Evolutionary conservation across 495 filamentous ascomycete species (phyloP).

Genomic region (Penicillium coffeae): DNA sequence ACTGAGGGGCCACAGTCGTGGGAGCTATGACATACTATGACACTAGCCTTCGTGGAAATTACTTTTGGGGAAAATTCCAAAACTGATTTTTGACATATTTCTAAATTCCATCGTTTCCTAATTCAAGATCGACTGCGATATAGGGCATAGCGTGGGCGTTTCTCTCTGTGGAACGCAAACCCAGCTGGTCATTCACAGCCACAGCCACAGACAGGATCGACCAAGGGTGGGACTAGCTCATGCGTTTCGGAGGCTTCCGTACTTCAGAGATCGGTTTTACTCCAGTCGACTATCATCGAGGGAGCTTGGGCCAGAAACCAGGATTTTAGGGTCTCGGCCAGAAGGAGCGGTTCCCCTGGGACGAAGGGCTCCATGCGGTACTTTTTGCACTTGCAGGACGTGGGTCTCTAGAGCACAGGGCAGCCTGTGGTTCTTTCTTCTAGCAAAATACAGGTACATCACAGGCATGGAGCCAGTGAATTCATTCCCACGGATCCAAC

Average conservation of each 20-base stretch:
- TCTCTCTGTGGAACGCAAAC: conserved; percentile 9
- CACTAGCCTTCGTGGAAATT: background rate
- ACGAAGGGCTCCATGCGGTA: background rate
- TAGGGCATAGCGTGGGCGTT: background rate
- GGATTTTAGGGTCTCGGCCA: background rate
- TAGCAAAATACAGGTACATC: background rate
- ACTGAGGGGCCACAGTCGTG: conserved; percentile 11
- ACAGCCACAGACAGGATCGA: conserved; percentile 30
- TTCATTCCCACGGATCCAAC: too few relatives aligned
- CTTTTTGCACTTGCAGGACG: conserved; percentile 3
- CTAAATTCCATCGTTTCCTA: background rate
- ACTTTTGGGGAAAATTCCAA: too few relatives aligned
- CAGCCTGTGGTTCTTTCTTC: background rate
- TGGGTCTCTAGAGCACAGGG: conserved; percentile 11
- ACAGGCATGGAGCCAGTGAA: too few relatives aligned
- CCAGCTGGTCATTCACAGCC: conserved; percentile 12
- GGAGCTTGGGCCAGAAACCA: conserved; percentile 16
- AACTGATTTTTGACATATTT: background rate
- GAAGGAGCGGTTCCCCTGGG: background rate
- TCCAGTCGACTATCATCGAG: too few relatives aligned
- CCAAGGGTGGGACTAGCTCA: conserved; percentile 15
- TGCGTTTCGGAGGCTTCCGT: conserved; percentile 18
- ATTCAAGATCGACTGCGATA: background rate
- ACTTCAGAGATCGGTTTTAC: conserved; percentile 4
- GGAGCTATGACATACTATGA: conserved; percentile 22